Evolutionary conservation across 73 alveolate species (phyloP), one percentile per base, ranked within the genome.

Genomic region (Paramecium sonneborni): DNA sequence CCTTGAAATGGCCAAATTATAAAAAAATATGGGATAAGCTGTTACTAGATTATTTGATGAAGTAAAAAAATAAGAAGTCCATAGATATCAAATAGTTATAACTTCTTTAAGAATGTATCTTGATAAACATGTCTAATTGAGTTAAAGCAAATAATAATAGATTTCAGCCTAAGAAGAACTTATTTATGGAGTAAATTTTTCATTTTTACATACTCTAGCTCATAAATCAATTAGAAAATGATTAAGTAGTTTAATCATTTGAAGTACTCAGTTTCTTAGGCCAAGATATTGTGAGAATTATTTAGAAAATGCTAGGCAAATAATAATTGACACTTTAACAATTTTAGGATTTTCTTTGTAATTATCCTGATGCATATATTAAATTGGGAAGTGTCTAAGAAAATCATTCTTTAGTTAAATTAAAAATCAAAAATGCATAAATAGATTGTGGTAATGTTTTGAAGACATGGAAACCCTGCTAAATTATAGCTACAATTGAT

Each of bases 381-480:
- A 79, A 79, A 46, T 30, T 79, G 30, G 76, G 44, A 0, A 62
- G 84, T 62, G 90, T 30, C 8, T 24, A 39, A 21, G 90, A 79
- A 24, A 41, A 46, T 20, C 69, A 46, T 23, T 23, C 90, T 6
- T 79, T 79, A 24, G 44, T 79, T 79, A 43, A 79, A 46, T 43
- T 39, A 30, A 79, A 37, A 79, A 24, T 79, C 5, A 46, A 39
- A 39, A 44, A 44, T 46, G 69, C 90, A 1, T 43, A 79, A 44
- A 41, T 79, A 8, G 90, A 79, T 62, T 79, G 90, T 79, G 90
- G 90, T 4, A 79, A 28, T 30, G 41, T 79, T 12, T 12, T 79
- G 9, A 79, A 79, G 10, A 46, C 69, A 8, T 79, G 90, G 90
- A 79, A 79, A 20, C 46, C 44, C 0, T 79, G 90, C 41, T 5